phyloP scores from a whole-genome alignment of 176 grass and related monocot species.

The Calamus simplicifolius region DNA sequence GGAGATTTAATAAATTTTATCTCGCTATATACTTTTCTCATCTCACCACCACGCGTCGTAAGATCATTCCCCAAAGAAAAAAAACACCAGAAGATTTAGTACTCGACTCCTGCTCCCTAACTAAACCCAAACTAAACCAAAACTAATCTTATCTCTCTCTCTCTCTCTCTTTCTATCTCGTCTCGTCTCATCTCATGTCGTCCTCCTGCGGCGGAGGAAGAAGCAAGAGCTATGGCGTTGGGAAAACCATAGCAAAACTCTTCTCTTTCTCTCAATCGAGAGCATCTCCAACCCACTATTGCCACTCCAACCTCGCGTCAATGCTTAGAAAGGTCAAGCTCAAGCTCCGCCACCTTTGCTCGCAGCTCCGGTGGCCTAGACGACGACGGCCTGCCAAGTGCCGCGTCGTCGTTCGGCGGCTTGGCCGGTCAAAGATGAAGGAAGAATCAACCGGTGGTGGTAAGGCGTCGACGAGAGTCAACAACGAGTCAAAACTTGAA shows the following conservation, averaged over 20 bases:
- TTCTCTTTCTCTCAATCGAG: conserved; percentile 26
- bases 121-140: too few relatives aligned
- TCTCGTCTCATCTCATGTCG: conserved; percentile 3
- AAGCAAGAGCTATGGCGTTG: conserved; percentile 16
- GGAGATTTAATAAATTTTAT: neutral
- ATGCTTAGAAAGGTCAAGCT: conserved; percentile 23
- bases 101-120: too few relatives aligned
- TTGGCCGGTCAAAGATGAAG: neutral
- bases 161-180: too few relatives aligned
- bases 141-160: too few relatives aligned
- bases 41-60: neutral
- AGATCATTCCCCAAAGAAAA: neutral
- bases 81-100: neutral
- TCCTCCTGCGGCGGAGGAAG: neutral
- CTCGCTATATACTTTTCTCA: neutral
- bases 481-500: neutral
- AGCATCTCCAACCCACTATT: conserved; percentile 2
- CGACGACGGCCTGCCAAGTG: conserved; percentile 35
- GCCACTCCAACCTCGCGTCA: conserved; percentile 9
- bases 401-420: conserved; percentile 24
- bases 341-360: conserved; percentile 26
- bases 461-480: conserved; percentile 1
- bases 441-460: neutral
- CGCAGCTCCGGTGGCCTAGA: conserved; percentile 37
- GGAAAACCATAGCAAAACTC: neutral